These are phyloP conservation scores for Phyllosticta citribraziliensis DNA, from an alignment of 2,329 filamentous ascomycete genomes.

Conservation along the genomic window DNA sequence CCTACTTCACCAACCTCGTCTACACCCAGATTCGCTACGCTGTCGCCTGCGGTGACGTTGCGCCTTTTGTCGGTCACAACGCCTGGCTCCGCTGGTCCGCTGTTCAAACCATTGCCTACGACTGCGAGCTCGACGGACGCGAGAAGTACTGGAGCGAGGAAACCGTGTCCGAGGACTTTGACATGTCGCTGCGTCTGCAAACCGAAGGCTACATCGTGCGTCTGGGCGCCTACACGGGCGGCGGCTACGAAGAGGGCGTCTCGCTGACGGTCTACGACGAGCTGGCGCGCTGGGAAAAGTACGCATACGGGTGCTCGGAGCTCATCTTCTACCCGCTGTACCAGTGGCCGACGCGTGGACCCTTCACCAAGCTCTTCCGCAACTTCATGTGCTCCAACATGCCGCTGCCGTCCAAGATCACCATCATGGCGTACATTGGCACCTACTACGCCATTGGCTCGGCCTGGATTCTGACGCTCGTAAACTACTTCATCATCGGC, in stretches of 20 bases:
- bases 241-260: constrained; percentile 76
- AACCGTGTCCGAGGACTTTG: constrained; percentile 73
- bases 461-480: constrained; percentile 62
- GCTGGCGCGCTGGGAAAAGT: constrained; percentile 77
- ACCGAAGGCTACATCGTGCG: constrained; percentile 63
- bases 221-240: constrained; percentile 60
- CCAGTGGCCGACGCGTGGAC: constrained; percentile 62
- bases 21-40: constrained; percentile 69
- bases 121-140: constrained; percentile 55
- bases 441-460: constrained; percentile 73
- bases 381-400: constrained; percentile 65
- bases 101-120: constrained; percentile 62
- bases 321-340: constrained; percentile 69
- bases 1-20: constrained; percentile 51
- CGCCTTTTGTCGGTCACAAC: constrained; percentile 74
- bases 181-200: constrained; percentile 70
- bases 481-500: constrained; percentile 67
- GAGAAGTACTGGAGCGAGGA: constrained; percentile 77
- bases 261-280: constrained; percentile 80
- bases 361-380: constrained; percentile 70
- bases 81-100: constrained; percentile 67
- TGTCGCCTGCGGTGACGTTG: constrained; percentile 67
- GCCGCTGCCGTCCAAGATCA: constrained; percentile 65
- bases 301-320: constrained; percentile 76
- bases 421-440: constrained; percentile 66